A percentile compares a stretch with the other conserved stretches of the same genome.
These are phyloP conservation scores for Ustilago sp. DNA, from an alignment of 1,284 basidiomycete genomes.

Conservation along the genomic window DNA sequence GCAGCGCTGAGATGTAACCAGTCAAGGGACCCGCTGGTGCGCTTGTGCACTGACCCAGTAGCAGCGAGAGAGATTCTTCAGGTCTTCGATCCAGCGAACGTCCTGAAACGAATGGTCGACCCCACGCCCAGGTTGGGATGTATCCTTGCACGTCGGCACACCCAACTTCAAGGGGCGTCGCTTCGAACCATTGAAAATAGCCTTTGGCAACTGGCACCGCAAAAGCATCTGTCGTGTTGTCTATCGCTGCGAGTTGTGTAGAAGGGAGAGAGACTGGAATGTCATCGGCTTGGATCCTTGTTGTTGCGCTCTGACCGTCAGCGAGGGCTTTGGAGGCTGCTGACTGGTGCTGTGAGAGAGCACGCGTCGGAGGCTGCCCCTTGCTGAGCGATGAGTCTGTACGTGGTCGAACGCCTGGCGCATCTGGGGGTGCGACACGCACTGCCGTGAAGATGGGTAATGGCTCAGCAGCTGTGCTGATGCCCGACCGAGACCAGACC, in stretches of 20 bases:
- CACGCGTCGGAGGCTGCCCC: constrained; percentile 44
- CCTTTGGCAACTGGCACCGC: constrained; percentile 22
- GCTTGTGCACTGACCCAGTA: constrained; percentile 68
- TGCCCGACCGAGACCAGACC: constrained; percentile 52
- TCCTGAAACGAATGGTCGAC: constrained; percentile 63
- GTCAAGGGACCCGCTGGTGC: constrained; percentile 68
- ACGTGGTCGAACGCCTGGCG: constrained; percentile 39
- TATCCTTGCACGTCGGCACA: constrained; percentile 67
- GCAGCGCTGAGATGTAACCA: constrained; percentile 64
- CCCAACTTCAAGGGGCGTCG: constrained; percentile 68
- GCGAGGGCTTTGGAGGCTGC: constrained; percentile 30
- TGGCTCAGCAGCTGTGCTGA: constrained; percentile 47
- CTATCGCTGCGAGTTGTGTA: not conserved
- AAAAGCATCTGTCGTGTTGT: constrained; percentile 21
- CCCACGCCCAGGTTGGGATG: constrained; percentile 69
- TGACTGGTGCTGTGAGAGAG: constrained; percentile 46
- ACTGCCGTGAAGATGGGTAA: constrained; percentile 66
- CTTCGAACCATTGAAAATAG: constrained; percentile 69
- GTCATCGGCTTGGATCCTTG: not conserved
- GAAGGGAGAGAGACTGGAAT: not conserved
- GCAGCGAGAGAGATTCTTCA: constrained; percentile 60
- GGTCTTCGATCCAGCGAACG: constrained; percentile 53
- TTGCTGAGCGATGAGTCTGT: constrained; percentile 50
- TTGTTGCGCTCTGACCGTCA: not conserved
- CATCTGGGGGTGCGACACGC: constrained; percentile 41